Evolutionary conservation across 2,329 filamentous ascomycete genomes (phyloP).

Genomic region (Pseudocercospora cruenta): DNA sequence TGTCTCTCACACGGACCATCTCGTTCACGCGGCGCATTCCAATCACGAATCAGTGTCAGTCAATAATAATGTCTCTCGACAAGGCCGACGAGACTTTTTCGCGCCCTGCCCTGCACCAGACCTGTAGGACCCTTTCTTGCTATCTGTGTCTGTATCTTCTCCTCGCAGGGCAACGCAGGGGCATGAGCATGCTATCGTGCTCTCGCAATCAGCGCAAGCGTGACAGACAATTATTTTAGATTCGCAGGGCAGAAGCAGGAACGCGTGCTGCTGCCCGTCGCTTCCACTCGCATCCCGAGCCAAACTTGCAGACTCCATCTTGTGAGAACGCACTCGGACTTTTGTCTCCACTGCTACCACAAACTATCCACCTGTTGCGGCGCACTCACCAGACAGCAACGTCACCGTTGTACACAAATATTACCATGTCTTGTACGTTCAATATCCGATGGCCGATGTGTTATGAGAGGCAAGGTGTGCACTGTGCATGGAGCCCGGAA

Average conservation of each 20-base stretch:
- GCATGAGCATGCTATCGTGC: neutral
- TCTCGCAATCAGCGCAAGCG: neutral
- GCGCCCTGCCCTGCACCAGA: neutral
- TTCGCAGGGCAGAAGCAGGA: constrained; percentile 10
- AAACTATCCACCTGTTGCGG: neutral
- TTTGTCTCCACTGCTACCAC: neutral
- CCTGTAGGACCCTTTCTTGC: too few relatives aligned
- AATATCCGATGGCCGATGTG: neutral
- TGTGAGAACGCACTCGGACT: neutral
- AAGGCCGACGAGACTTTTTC: neutral
- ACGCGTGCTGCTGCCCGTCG: neutral
- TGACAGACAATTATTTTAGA: constrained; percentile 1
- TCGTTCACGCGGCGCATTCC: constrained; percentile 18
- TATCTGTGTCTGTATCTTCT: neutral
- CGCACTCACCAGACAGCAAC: neutral
- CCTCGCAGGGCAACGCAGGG: neutral
- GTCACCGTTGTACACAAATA: neutral
- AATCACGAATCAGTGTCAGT: constrained; percentile 3
- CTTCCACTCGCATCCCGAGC: too few relatives aligned
- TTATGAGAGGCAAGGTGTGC: neutral
- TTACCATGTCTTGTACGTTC: neutral
- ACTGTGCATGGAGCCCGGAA: neutral
- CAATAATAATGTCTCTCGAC: constrained; percentile 2
- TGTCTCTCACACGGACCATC: neutral
- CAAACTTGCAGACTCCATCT: neutral